A percentile compares a stretch with the other conserved stretches of the same genome.
Evolutionary conservation across 177 flowering plant species (phyloP).

Genomic region (Vitis hybrid): DNA sequence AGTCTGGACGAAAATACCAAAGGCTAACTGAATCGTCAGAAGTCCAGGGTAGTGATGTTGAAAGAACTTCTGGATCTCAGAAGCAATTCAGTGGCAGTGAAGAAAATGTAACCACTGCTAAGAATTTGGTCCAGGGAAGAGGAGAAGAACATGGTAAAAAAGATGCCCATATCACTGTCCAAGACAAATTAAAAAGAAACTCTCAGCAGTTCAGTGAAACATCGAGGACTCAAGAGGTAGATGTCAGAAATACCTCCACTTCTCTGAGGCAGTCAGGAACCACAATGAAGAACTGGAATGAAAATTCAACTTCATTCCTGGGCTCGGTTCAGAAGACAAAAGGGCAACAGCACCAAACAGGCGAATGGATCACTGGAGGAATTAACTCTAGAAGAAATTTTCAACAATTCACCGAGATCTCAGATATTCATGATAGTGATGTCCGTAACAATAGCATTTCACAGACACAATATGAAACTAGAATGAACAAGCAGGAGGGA

Average conservation of each 20-base stretch:
- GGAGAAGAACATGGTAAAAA: slow-evolving; percentile 14
- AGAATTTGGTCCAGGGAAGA: slow-evolving; percentile 22
- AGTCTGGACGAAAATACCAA: slow-evolving; percentile 29
- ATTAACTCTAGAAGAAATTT: slow-evolving; percentile 24
- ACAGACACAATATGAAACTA: slow-evolving; percentile 22
- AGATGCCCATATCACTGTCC: slow-evolving; percentile 3
- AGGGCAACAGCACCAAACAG: slow-evolving; percentile 20
- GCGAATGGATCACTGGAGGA: slow-evolving; percentile 13
- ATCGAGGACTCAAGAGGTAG: slow-evolving; percentile 18
- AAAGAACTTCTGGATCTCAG: slow-evolving; percentile 30
- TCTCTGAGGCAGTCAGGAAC: slow-evolving; percentile 24
- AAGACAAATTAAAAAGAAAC: slow-evolving; percentile 11
- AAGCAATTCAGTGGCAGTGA: slow-evolving; percentile 22
- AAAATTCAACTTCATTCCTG: slow-evolving; percentile 11
- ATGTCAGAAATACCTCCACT: slow-evolving; percentile 19
- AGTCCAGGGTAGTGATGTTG: slow-evolving; percentile 16
- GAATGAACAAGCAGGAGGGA: slow-evolving; percentile 30
- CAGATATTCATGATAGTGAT: slow-evolving; percentile 19
- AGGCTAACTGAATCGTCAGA: slow-evolving; percentile 18
- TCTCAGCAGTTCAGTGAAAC: slow-evolving; percentile 16
- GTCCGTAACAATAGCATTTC: slow-evolving; percentile 21
- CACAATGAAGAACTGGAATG: slow-evolving; percentile 28
- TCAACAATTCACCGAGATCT: slow-evolving; percentile 24
- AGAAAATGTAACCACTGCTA: slow-evolving; percentile 20
- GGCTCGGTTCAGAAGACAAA: slow-evolving; percentile 18